Conservation (phyloP, 768 basidiomycete species). For the Lactifluus hygrophoroides region DNA sequence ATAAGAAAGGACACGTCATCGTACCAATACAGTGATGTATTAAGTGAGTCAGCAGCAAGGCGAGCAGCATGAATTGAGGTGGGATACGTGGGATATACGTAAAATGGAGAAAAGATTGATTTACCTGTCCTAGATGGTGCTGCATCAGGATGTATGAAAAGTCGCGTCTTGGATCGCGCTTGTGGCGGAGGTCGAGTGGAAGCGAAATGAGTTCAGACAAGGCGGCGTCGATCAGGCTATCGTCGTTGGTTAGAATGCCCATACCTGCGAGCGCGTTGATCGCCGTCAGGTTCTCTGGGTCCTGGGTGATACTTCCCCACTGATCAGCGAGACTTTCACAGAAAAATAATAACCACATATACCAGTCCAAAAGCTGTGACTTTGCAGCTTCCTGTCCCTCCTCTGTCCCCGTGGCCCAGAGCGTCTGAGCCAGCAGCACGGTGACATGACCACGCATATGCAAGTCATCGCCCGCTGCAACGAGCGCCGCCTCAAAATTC, state of each 20-base stretch:
- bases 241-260: slow-evolving; percentile 75
- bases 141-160: slow-evolving; percentile 65
- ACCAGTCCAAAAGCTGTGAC: slow-evolving; percentile 77
- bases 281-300: slow-evolving; percentile 71
- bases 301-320: slow-evolving; percentile 54
- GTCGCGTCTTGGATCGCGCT: slow-evolving; percentile 61
- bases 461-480: slow-evolving; percentile 40
- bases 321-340: neutral
- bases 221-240: slow-evolving; percentile 75
- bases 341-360: slow-evolving; percentile 20
- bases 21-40: no score
- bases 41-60: no score
- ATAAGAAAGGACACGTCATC: neutral
- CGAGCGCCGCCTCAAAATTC: slow-evolving; percentile 59
- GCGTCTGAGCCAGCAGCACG: slow-evolving; percentile 72
- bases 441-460: slow-evolving; percentile 56
- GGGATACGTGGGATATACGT: no score
- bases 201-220: slow-evolving; percentile 70
- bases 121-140: slow-evolving; percentile 66
- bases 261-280: slow-evolving; percentile 85
- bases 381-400: slow-evolving; percentile 75
- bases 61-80: no score
- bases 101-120: slow-evolving; percentile 5
- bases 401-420: slow-evolving; percentile 75
- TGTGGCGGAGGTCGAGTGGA: slow-evolving; percentile 52